Evolutionary conservation across 2,329 filamentous ascomycete species (phyloP).

Genomic region (Fusarium aywerte): DNA sequence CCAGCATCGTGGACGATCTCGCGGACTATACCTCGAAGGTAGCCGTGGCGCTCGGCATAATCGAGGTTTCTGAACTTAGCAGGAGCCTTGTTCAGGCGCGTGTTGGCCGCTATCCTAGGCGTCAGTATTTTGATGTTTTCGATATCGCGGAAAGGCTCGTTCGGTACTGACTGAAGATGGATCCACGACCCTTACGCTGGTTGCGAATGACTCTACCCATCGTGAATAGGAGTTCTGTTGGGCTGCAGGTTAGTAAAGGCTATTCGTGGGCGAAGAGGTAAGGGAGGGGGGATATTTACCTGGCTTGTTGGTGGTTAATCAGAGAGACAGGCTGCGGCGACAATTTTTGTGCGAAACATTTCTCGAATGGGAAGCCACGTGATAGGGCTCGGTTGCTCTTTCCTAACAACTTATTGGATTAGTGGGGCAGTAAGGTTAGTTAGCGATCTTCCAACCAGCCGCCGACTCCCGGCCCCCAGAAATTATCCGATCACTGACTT

Average conservation of each 20-base stretch:
- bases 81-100: conserved; percentile 86
- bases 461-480: background rate
- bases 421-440: conserved; percentile 23
- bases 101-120: conserved; percentile 72
- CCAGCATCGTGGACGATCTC: conserved; percentile 99
- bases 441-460: too few species aligned
- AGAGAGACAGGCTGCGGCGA: conserved; percentile 45
- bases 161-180: conserved; percentile 65
- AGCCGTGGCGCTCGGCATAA: conserved; percentile 96
- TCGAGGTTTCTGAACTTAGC: conserved; percentile 97
- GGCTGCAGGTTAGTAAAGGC: conserved; percentile 47
- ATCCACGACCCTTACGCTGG: conserved; percentile 70
- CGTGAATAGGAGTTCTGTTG: conserved; percentile 49
- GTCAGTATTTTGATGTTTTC: conserved; percentile 49
- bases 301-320: conserved; percentile 55
- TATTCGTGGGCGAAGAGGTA: conserved; percentile 43
- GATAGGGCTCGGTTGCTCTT: background rate
- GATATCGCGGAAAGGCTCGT: conserved; percentile 42
- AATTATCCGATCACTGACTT: conserved; percentile 21
- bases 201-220: conserved; percentile 73
- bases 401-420: too few species aligned
- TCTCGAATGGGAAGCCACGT: conserved; percentile 48
- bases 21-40: conserved; percentile 97
- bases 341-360: conserved; percentile 54
- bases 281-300: conserved; percentile 49